Evolutionary conservation across 768 basidiomycete genomes (phyloP), one percentile per base, ranked within the genome.

Genomic region (Cantharellus cinnabarinus): DNA sequence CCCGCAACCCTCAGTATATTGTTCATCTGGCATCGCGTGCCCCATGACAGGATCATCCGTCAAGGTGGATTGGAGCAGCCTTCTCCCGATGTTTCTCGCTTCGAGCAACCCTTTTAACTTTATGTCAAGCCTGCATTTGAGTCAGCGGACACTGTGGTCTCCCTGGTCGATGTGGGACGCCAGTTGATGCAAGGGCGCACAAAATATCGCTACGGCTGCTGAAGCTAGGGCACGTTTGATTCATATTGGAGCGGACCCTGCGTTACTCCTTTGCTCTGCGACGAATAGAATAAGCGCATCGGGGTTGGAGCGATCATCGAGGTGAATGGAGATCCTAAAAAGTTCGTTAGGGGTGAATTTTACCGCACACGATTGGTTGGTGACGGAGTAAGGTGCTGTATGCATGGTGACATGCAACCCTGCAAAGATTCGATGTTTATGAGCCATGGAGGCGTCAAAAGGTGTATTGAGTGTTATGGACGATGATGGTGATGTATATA

Each of bases 161-260:
- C 82, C 15, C 74, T 87, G 41, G 83, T 85, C 38, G 84, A 84
- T 2, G 68, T 85, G 34, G 71, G 87, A 65, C 71, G 76, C 55
- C 5, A 73, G 82, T 10, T 83, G 85, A 63, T 75, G 76, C 72
- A 73, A 71, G 63, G 84, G 85, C 3, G 81, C 79, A 15, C 76
- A 79, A 63, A 81, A 83, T 63, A 78, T 87, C 4, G 81, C 83
- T 0, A 64, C 66, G 42, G 74, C 74, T 2, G 77, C 80, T 60
- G 67, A 72, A 3, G 72, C 67, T 38, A 79, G 78, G 7, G 80
- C 81, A 4, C 79, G 76, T 63, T 69, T 82, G 15, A 72, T 82
- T 34, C 81, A 83, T 63, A 68, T 88, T 29, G 20, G 20, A 29
- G 20, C 20, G 20, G 20, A 29, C 20, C 20, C 20, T 29, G 20